Conservation (phyloP, 108 stramenopile species). For the Asterionellopsis glacialis region DNA sequence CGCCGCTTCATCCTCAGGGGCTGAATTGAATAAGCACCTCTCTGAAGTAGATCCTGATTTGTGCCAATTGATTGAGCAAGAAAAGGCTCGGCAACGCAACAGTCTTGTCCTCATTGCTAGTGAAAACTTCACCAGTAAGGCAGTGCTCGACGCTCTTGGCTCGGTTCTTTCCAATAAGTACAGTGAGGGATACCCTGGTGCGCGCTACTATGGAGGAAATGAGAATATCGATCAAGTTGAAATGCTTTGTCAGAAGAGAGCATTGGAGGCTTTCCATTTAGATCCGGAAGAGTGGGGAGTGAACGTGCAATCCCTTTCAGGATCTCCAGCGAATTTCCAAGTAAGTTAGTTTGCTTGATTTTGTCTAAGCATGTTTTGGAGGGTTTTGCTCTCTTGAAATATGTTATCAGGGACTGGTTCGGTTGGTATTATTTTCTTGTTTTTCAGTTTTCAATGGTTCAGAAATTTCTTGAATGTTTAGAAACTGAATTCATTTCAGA, state of each 20-base stretch:
- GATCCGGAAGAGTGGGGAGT: conserved; percentile 91
- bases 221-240: conserved; percentile 98
- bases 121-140: conserved; percentile 95
- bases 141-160: conserved; percentile 96
- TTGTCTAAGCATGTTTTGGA: too few relatives aligned
- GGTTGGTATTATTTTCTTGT: too few relatives aligned
- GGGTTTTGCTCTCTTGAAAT: too few relatives aligned
- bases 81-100: conserved; percentile 91
- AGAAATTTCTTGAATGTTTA: too few relatives aligned
- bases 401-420: too few relatives aligned
- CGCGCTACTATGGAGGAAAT: conserved; percentile 95
- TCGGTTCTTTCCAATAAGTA: conserved; percentile 98
- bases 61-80: conserved; percentile 86
- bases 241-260: conserved; percentile 93
- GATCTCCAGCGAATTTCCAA: conserved; percentile 99
- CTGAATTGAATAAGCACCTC: conserved; percentile 78
- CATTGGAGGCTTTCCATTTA: conserved; percentile 92
- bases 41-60: conserved; percentile 92
- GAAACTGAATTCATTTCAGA: too few relatives aligned
- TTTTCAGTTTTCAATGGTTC: too few relatives aligned
- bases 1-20: conserved; percentile 40
- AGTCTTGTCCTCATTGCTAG: conserved; percentile 89
- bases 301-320: conserved; percentile 93
- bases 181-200: conserved; percentile 92
- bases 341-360: conserved; percentile 16